Base-by-base conservation (phyloP, 805 yeast genomes). In the Candida peoriensis region DNA sequence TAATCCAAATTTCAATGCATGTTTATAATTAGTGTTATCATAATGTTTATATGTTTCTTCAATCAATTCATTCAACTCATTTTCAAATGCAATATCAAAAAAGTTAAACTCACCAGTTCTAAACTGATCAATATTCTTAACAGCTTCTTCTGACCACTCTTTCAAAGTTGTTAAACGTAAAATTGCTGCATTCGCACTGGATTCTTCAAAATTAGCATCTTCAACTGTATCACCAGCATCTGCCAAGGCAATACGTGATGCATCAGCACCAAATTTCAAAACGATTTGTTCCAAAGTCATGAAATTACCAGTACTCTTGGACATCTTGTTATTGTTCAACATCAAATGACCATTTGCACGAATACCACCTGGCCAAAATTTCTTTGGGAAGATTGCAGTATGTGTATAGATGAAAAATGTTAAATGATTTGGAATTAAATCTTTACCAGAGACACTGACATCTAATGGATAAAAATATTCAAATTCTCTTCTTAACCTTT, bases 161-260 rank as follows among this genome's bases (percentile, higher is more conserved):
- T 86, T 90, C 61, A 90, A 72, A 36, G 86, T 90, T 61, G 75
- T 83, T 58, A 93, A 73, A 67, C 98, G 84, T 60, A 93, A 74
- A 59, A 93, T 89, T 18, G 97, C 97, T 30, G 98, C 96, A 55
- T 93, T 93, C 36, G 98, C 98, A 55, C 81, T 89, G 41, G 87
- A 68, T 66, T 93, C 98, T 55, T 93, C 98, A 56, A 93, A 85
- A 70, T 93, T 93, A 34, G 98, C 98, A 63, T 93, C 98, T 66
- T 93, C 98, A 48, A 88, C 78, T 28, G 93, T 71, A 60, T 93
- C 98, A 70, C 98, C 98, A 34, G 97, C 96, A 68, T 93, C 98
- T 30, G 97, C 98, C 46, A 93, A 69, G 5, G 98, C 97, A 60
- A 93, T 85, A 72, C 98, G 83, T 9, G 96, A 70, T 27, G 97